Evolutionary conservation across 306 rosid species (phyloP), one percentile per base, ranked within the genome.

Genomic region (Dicorynia guianensis): DNA sequence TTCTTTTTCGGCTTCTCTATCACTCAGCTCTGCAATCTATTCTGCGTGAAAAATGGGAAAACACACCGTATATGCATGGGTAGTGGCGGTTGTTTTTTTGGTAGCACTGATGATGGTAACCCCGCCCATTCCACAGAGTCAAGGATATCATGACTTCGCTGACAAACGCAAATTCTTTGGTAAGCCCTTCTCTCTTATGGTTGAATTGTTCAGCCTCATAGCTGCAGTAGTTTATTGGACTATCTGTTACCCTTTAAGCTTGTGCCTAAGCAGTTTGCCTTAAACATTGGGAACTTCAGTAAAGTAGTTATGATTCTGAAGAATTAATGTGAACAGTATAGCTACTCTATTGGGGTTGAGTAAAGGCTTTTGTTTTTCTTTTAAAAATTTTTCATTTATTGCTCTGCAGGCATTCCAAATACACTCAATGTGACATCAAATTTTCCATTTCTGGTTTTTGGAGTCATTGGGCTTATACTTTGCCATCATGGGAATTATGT

Each of bases 141-240:
- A 93, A 74, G 86, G 56, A 19, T 93, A 91, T 84, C 97, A 93
- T 63, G 80, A 91, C 80, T 93, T 89, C 73, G 98, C 97, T 19
- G 97, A 93, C 65, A 80, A 89, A 14, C 91, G 98, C 65, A 33
- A 49, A 9, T 84, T 85, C 81, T 81, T 81, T 15, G 97, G 98
- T 93, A 49, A 52, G 4, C 64, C 8, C 63, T 60, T 25, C 11
- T 81, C 19, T 55, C 30, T 58, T 7, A 11, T 69, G 56, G 52
- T 42, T 53, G 8, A 25, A n/a, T 30, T 13, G n/a, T 11, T 11
- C 48, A 40, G 0, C 11, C 13, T 33, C 13, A 0, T 15, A 34
- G 36, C 57, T 73, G 34, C 10, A 57, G 25, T 60, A 52, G 6
- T 11, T 57, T 46, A 34, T 19, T 25, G 9, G 19, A 36, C 30